phyloP scores from a whole-genome alignment of 108 stramenopile species.

The Nitzschia putrida region DNA sequence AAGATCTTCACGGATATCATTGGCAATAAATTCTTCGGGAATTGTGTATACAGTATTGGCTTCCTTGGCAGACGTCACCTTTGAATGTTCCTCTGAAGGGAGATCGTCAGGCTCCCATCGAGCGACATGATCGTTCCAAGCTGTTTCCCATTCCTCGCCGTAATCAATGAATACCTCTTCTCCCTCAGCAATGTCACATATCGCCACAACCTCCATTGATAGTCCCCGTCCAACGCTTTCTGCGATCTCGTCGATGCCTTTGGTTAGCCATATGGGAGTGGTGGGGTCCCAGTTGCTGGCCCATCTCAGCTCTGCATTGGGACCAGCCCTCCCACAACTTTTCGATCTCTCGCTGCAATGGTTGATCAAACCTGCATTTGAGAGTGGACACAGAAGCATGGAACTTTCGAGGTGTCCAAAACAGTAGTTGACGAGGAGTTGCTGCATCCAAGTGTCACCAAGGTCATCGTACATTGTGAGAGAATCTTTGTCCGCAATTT shows the following conservation, averaged over 20 bases:
- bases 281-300: constrained; percentile 12
- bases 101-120: constrained; percentile 22
- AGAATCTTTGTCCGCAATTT: constrained; percentile 12
- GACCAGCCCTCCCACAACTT: constrained; percentile 9
- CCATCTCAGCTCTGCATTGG: constrained; percentile 57
- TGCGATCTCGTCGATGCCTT: constrained; percentile 2
- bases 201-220: constrained; percentile 60
- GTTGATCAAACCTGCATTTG: constrained; percentile 28
- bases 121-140: constrained; percentile 45
- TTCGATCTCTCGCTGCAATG: constrained; percentile 17
- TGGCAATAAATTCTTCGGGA: not conserved
- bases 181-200: constrained; percentile 53
- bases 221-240: constrained; percentile 14
- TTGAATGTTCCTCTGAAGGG: not conserved
- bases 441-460: not conserved
- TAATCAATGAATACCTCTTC: constrained; percentile 79
- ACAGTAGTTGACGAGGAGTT: constrained; percentile 58
- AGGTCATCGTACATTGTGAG: constrained; percentile 4
- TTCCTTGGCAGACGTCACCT: not conserved
- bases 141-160: constrained; percentile 64
- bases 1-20: not conserved
- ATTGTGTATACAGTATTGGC: not conserved
- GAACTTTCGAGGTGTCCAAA: constrained; percentile 66
- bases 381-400: constrained; percentile 58
- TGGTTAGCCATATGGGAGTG: constrained; percentile 11